Conservation (phyloP, 371 early-diverging fungal genomes). For the Saksenaea vasiformis region DNA sequence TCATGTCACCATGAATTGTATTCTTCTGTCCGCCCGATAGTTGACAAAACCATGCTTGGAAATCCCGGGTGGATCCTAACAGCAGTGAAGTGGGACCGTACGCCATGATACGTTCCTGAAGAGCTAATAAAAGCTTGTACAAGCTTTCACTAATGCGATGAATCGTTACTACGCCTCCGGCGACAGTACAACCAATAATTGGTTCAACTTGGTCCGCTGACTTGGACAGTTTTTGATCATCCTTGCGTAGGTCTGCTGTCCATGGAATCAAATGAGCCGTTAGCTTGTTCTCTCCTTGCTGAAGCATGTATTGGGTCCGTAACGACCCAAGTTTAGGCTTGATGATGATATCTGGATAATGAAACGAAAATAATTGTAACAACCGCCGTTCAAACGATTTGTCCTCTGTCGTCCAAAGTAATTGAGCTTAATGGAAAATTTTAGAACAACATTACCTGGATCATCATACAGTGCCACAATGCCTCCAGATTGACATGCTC, state of each 20-base stretch:
- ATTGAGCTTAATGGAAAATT: neutral
- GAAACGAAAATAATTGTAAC: conserved; percentile 28
- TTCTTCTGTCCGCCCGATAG: conserved; percentile 21
- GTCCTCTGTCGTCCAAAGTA: conserved; percentile 12
- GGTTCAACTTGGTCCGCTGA: conserved; percentile 11
- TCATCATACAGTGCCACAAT: conserved; percentile 33
- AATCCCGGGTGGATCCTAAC: conserved; percentile 28
- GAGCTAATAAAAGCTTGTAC: conserved; percentile 13
- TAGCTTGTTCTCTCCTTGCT: neutral
- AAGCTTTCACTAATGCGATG: conserved; percentile 23
- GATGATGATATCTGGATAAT: conserved; percentile 38
- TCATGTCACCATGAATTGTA: conserved; percentile 35
- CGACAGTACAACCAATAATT: conserved; percentile 32
- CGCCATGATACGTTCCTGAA: conserved; percentile 23
- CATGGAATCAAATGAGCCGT: conserved; percentile 23
- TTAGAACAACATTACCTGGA: conserved; percentile 8
- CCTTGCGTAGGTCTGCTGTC: neutral
- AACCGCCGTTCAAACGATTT: conserved; percentile 27
- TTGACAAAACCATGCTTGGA: conserved; percentile 28
- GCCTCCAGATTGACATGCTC: conserved; percentile 31
- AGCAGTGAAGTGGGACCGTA: conserved; percentile 23
- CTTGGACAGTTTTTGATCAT: neutral
- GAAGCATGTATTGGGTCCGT: conserved; percentile 11
- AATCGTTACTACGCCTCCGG: conserved; percentile 31
- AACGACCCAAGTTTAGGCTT: conserved; percentile 24